phyloP scores from a whole-genome alignment of 768 basidiomycete species.

The Kwoniella sp. region DNA sequence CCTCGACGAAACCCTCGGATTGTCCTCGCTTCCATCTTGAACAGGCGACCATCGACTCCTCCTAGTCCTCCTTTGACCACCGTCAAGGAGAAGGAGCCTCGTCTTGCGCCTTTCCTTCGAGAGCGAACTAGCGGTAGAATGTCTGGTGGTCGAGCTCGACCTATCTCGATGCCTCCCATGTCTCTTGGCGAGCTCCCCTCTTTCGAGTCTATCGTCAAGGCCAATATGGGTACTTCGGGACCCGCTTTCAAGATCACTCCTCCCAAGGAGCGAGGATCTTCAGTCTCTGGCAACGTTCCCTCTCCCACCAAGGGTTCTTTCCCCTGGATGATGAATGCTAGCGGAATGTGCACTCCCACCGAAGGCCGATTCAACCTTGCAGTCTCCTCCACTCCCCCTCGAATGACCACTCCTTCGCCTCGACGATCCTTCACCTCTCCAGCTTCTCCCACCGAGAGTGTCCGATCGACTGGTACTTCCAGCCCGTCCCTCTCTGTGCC shows the following conservation, averaged over 20 bases:
- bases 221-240: conserved; percentile 9
- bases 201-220: conserved; percentile 22
- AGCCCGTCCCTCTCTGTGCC: conserved; percentile 40
- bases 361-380: conserved; percentile 21
- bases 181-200: conserved; percentile 26
- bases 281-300: conserved; percentile 10
- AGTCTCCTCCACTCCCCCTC: conserved; percentile 26
- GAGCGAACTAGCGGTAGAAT: conserved; percentile 37
- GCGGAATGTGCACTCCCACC: conserved; percentile 26
- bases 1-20: conserved; percentile 24
- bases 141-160: conserved; percentile 23
- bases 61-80: conserved; percentile 36
- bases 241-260: conserved; percentile 37
- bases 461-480: conserved; percentile 32
- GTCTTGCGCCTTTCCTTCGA: conserved; percentile 43
- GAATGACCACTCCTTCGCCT: conserved; percentile 13
- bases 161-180: conserved; percentile 29
- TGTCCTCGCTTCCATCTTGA: conserved; percentile 29
- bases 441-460: conserved; percentile 33
- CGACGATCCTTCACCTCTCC: conserved; percentile 25
- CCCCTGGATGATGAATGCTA: conserved; percentile 8
- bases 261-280: conserved; percentile 20
- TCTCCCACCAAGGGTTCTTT: conserved; percentile 29
- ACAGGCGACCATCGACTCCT: conserved; percentile 27
- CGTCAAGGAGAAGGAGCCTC: conserved; percentile 26